A percentile compares a stretch with the other conserved stretches of the same genome.
Conservation (phyloP, 192 early-diverging fungal genomes). For the Umbelopsis isabellina region DNA sequence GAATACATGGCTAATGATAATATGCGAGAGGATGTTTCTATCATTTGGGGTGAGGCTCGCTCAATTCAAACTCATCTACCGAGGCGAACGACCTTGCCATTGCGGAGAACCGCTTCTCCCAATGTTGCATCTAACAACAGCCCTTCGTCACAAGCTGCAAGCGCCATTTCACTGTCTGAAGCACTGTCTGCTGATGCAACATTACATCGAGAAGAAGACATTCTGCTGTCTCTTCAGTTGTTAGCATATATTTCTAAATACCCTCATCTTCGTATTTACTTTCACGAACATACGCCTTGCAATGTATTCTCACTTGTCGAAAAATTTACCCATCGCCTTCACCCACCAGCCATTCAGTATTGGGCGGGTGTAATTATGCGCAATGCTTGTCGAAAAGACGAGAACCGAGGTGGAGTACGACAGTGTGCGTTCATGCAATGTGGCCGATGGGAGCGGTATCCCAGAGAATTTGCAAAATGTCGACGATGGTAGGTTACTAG, state of each 20-base stretch:
- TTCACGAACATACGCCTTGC: slow-evolving; percentile 50
- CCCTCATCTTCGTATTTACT: slow-evolving; percentile 72
- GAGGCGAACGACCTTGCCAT: not conserved
- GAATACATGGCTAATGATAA: not conserved
- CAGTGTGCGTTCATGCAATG: slow-evolving; percentile 82
- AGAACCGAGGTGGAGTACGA: slow-evolving; percentile 67
- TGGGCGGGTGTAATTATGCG: slow-evolving; percentile 83
- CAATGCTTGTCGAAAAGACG: slow-evolving; percentile 79
- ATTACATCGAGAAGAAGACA: slow-evolving; percentile 80
- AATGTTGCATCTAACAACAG: not conserved
- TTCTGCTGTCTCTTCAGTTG: slow-evolving; percentile 81
- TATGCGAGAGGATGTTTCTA: not conserved
- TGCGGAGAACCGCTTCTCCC: not conserved
- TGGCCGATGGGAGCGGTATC: slow-evolving; percentile 74
- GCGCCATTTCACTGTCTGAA: slow-evolving; percentile 39
- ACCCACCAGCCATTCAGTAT: slow-evolving; percentile 66
- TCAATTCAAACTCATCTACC: not conserved
- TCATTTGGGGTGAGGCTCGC: not conserved
- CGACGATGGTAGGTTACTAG: slow-evolving; percentile 64
- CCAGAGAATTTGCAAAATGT: slow-evolving; percentile 85
- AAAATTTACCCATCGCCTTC: slow-evolving; percentile 70
- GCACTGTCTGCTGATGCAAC: slow-evolving; percentile 30
- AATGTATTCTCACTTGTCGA: slow-evolving; percentile 84
- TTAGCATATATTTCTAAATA: slow-evolving; percentile 91
- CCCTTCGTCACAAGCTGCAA: not conserved